Base-by-base conservation (phyloP, 1,284 basidiomycete genomes). In the Sanghuangporus baumii region DNA sequence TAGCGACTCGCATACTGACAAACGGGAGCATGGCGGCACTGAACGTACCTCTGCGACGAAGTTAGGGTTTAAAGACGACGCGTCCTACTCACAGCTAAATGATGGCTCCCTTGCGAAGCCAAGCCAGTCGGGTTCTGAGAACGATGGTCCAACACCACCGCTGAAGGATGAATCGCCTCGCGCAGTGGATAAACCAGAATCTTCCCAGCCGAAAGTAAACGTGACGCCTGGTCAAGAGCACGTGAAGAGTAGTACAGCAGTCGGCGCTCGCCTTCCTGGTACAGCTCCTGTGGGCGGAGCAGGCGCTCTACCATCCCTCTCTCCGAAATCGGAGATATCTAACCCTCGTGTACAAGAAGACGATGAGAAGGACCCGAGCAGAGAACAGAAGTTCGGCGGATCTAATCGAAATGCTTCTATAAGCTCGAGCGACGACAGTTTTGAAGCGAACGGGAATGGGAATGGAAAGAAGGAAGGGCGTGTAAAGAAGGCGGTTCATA, bases 401-500 rank as follows among this genome's bases (percentile, higher is more conserved):
- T 46, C 8, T 46, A 14, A n/a, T 7, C 36, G 3, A 18, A 47
- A 6, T 6, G 18, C 37, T 18, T 31, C 14, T 1, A 31, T 23
- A 18, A 36, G n/a, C 40, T 36, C 56, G 38, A 58, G 46, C 26
- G 40, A 43, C 18, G 34, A 46, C 6, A 41, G 16, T 16, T 16
- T 41, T 9, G 46, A 9, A 51, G 58, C 23, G 47, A 9, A 16
- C 6, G 31, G 40, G 14, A 26, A 9, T 3, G 58, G 18, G 47
- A 9, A 31, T 26, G 58, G 37, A 47, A 50, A 59, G 58, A 59
- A 59, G 31, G 36, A 59, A 20, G 58, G 58, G 14, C 26, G 47
- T 8, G 58, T 43, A 9, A 51, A 37, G 26, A 12, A 31, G 2
- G 11, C 51, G 6, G 48, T 59, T 16, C 36, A 50, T n/a, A 59